Evolutionary conservation across 768 basidiomycete genomes (phyloP).

Genomic region (Tulasnella sp.): DNA sequence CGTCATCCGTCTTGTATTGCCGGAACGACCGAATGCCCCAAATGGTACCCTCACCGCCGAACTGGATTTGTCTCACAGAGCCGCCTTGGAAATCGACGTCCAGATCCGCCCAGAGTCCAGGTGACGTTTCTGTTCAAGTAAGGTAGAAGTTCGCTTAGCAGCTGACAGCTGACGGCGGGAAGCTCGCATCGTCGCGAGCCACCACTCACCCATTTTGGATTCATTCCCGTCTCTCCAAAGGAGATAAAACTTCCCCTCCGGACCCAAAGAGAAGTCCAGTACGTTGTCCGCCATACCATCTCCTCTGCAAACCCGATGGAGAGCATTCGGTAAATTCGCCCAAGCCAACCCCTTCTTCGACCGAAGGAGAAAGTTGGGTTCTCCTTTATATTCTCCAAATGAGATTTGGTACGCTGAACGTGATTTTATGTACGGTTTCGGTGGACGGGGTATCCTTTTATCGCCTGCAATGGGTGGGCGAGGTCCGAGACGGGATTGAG

Average conservation of each 20-base stretch:
- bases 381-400: slow-evolving; percentile 7
- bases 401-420: slow-evolving; percentile 19
- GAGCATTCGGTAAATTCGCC: slow-evolving; percentile 14
- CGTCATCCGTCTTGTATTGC: slow-evolving; percentile 15
- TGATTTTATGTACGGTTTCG: slow-evolving; percentile 16
- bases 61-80: slow-evolving; percentile 4
- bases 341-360: slow-evolving; percentile 20
- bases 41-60: slow-evolving; percentile 14
- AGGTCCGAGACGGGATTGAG: background rate
- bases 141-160: background rate
- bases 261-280: slow-evolving; percentile 17
- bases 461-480: background rate
- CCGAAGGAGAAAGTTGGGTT: slow-evolving; percentile 19
- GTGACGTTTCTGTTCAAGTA: background rate
- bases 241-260: slow-evolving; percentile 9
- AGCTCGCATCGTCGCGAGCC: too few relatives aligned
- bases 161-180: background rate
- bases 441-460: slow-evolving; percentile 14
- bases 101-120: slow-evolving; percentile 16
- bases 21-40: slow-evolving; percentile 25
- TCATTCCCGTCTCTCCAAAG: slow-evolving; percentile 18
- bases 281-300: background rate
- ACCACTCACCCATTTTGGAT: slow-evolving; percentile 18
- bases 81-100: slow-evolving; percentile 17
- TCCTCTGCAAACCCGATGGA: slow-evolving; percentile 2